Evolutionary conservation across 192 early-diverging fungal genomes (phyloP).

Genomic region (Glomus cerebriforme): DNA sequence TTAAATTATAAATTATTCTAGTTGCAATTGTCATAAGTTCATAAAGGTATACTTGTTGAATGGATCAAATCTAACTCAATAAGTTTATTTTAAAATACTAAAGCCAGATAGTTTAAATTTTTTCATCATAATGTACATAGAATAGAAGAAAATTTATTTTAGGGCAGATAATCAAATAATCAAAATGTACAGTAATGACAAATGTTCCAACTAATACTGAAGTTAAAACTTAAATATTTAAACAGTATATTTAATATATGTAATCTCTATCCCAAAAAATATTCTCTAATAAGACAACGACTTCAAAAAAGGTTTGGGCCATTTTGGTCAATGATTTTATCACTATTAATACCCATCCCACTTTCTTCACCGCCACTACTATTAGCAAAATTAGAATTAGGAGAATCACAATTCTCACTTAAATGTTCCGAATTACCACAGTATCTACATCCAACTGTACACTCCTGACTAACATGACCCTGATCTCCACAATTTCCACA

Average conservation of each 20-base stretch:
- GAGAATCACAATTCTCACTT: constrained; percentile 41
- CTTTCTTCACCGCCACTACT: background rate
- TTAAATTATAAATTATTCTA: no score
- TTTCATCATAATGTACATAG: no score
- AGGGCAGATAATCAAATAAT: no score
- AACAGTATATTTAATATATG: background rate
- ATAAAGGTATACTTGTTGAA: no score
- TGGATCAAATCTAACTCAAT: no score
- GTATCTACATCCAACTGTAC: constrained; percentile 45
- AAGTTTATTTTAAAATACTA: no score
- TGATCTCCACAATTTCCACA: constrained; percentile 56
- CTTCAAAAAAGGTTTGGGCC: background rate
- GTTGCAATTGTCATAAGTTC: no score
- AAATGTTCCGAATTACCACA: constrained; percentile 41
- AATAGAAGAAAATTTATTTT: no score
- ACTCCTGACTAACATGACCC: constrained; percentile 50
- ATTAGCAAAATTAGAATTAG: background rate
- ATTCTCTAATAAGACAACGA: background rate
- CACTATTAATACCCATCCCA: background rate
- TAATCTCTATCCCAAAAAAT: background rate
- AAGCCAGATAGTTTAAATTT: no score
- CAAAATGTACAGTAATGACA: no score
- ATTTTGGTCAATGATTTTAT: background rate
- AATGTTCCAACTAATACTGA: no score
- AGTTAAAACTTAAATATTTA: background rate